Base-by-base conservation (phyloP, 2,329 filamentous ascomycete species). In the Fusarium oxysporum region DNA sequence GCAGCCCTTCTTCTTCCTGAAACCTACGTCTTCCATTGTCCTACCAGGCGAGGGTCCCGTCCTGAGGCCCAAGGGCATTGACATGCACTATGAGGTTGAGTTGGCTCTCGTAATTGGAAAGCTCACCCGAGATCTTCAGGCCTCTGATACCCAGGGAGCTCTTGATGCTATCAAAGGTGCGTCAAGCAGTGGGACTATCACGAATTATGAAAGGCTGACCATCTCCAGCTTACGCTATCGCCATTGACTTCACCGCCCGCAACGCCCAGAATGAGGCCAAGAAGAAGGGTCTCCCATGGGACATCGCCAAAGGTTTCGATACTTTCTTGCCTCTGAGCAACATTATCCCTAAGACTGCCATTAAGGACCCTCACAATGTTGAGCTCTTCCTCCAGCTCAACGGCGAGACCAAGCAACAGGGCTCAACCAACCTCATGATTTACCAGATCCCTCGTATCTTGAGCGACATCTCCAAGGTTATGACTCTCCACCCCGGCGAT, bases 1-100 rank as follows among this genome's bases (percentile, higher is more conserved):
- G 82, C 95, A 98, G 83, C 96, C 96, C 32, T 98, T 99, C 86
- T 99, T 98, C 91, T 99, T 99, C 88, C 90, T 98, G 77, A 99
- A 99, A 88, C 96, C 96, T 4, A 85, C 95, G 1, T 94, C 93
- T 44, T 93, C 95, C 7, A 93, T 99, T 76, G 89, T 98, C 8
- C 87, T 93, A 28, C 94, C 94, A 1, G 89, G 90, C 33, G 89
- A 91, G 63, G 95, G 95, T 2, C 92, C 95, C 6, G 91, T 97
- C 53, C 88, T 97, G 76, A 90, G 92, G 48, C 96, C 96, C 47
- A 89, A 87, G 77, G 96, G 96, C 72, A 92, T 97, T 44, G 92
- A 91, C 77, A 87, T 98, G 79, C 96, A 98, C 85, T 97, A 95
- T 85, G 96, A 99, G 85, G 92, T 99, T 68, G 96, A 99, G 86